These are phyloP conservation scores for Thymus mandschuricus DNA, from an alignment of 257 asterid species.

Conservation along the genomic window DNA sequence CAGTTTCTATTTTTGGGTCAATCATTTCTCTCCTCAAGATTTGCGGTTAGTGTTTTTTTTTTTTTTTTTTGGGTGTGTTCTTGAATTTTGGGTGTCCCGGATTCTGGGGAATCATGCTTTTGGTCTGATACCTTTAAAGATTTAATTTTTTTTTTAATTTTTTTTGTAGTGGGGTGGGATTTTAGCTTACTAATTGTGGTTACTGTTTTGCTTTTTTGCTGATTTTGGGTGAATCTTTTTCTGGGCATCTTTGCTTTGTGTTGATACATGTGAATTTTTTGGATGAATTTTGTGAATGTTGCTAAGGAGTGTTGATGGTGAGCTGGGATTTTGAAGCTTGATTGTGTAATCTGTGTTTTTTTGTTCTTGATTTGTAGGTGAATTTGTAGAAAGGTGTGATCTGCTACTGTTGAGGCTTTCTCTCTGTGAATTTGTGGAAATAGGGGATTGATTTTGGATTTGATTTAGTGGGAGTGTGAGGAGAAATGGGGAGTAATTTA, in stretches of 20 bases:
- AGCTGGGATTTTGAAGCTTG: constrained; percentile 7
- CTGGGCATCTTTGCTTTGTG: constrained; percentile 26
- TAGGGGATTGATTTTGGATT: constrained; percentile 30
- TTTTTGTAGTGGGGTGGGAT: constrained; percentile 15
- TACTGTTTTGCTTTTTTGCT: constrained; percentile 5
- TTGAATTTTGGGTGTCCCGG: background rate
- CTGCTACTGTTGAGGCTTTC: constrained; percentile 25
- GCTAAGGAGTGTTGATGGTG: constrained; percentile 20
- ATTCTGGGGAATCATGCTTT: constrained; percentile 32
- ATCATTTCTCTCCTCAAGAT: constrained; percentile 16
- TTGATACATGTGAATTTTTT: background rate
- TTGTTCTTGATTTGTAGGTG: constrained; percentile 24
- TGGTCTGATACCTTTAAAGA: constrained; percentile 24
- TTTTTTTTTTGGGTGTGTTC: background rate
- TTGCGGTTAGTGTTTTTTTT: constrained; percentile 27
- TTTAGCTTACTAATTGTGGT: constrained; percentile 16
- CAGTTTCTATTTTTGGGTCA: constrained; percentile 34
- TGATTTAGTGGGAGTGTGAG: constrained; percentile 26
- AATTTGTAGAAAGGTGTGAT: constrained; percentile 23
- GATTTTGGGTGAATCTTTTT: constrained; percentile 24
- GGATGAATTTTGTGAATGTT: constrained; percentile 14
- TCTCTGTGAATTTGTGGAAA: constrained; percentile 32
- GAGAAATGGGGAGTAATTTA: constrained; percentile 64
- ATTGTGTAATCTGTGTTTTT: background rate
- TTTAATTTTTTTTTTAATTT: background rate